Evolutionary conservation across 495 filamentous ascomycete genomes (phyloP).

Genomic region (Amniculicola lignicola): DNA sequence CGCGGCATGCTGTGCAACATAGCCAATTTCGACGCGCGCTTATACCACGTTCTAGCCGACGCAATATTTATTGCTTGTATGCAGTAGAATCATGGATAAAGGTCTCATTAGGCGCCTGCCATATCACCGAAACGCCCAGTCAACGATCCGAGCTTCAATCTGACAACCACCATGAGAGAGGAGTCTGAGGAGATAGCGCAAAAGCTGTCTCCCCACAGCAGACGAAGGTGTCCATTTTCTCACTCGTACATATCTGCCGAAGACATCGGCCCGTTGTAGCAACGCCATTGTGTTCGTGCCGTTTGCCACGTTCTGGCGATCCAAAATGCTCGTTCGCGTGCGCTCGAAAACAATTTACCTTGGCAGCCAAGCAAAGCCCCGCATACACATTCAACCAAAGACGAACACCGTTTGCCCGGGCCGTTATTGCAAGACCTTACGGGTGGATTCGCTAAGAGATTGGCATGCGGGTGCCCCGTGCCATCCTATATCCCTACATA

Average conservation of each 20-base stretch:
- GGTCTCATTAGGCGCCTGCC: background rate
- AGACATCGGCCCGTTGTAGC: background rate
- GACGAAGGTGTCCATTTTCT: background rate
- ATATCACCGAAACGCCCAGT: background rate
- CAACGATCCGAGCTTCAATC: background rate
- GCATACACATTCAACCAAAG: slow-evolving; percentile 1
- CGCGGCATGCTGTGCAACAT: background rate
- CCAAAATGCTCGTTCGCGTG: background rate
- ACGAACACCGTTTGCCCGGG: slow-evolving; percentile 5
- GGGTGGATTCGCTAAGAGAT: slow-evolving; percentile 12
- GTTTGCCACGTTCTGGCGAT: slow-evolving; percentile 10
- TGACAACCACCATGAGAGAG: background rate
- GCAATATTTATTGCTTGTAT: background rate
- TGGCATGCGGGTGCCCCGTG: background rate
- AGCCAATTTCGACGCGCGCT: background rate
- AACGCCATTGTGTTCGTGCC: slow-evolving; percentile 6
- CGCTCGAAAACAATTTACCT: slow-evolving; percentile 11
- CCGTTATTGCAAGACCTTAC: background rate
- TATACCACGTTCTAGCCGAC: background rate
- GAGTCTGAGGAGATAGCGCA: background rate
- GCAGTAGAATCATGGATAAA: background rate
- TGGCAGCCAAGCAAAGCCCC: slow-evolving; percentile 19
- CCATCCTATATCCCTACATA: too few relatives aligned
- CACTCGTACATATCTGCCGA: slow-evolving; percentile 17
- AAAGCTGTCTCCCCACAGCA: background rate